Percentiles rank a stretch among this genome's conserved stretches.
These are phyloP conservation scores for Penicillium italicum DNA, from an alignment of 2,329 filamentous ascomycete species.

Conservation along the genomic window DNA sequence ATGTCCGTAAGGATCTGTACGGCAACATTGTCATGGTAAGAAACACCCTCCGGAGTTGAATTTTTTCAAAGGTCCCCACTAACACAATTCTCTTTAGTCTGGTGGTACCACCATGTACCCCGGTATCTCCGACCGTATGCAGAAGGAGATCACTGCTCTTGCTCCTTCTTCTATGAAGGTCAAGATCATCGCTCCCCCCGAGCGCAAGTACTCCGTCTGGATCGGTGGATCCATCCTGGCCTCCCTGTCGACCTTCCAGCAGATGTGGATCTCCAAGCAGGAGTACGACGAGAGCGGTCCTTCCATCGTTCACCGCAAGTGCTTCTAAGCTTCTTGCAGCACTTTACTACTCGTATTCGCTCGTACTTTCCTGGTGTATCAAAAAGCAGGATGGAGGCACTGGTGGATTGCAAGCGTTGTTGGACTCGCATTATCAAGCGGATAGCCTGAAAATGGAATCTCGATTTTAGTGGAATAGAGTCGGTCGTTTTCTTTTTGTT, in stretches of 20 bases:
- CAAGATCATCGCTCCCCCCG: conserved; percentile 99
- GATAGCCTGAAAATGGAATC: conserved; percentile 41
- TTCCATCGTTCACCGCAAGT: conserved; percentile 99
- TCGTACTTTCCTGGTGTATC: conserved; percentile 43
- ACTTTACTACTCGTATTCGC: conserved; percentile 35
- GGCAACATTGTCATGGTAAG: conserved; percentile 99
- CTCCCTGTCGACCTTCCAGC: conserved; percentile 99
- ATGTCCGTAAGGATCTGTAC: conserved; percentile 99
- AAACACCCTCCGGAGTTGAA: conserved; percentile 20
- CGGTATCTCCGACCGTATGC: conserved; percentile 99
- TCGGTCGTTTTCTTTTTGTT: conserved; percentile 29
- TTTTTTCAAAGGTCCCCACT: background rate
- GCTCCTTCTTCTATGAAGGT: conserved; percentile 99
- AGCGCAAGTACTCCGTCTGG: conserved; percentile 99
- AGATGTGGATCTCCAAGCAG: conserved; percentile 99
- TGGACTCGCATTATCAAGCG: conserved; percentile 40
- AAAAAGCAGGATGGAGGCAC: conserved; percentile 40
- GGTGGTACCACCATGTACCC: conserved; percentile 99
- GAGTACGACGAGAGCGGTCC: conserved; percentile 99
- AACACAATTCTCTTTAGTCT: conserved; percentile 60
- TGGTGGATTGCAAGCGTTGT: conserved; percentile 38
- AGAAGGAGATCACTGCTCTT: conserved; percentile 99
- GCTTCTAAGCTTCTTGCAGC: conserved; percentile 73
- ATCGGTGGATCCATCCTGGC: conserved; percentile 99
- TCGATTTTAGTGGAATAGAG: conserved; percentile 43